phyloP scores from a whole-genome alignment of 306 rosid species.

The Dicorynia guianensis region DNA sequence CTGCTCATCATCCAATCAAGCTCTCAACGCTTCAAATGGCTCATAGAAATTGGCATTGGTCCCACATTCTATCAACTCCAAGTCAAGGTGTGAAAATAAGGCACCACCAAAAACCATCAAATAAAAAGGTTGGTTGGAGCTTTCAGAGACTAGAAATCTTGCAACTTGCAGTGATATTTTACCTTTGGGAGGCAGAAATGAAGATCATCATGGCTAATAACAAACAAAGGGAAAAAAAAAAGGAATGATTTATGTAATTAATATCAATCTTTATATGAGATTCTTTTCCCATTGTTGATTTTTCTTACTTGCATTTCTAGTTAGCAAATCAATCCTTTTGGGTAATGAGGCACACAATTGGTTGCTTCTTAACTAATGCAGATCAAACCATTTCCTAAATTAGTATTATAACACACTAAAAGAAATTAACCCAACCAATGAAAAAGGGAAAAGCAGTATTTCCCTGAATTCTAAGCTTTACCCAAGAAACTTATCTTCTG shows the following conservation, averaged over 20 bases:
- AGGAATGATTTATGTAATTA: neutral
- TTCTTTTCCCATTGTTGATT: too few species aligned
- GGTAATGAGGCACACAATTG: slow-evolving; percentile 34
- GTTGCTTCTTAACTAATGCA: slow-evolving; percentile 32
- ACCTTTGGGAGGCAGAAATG: neutral
- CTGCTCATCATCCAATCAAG: slow-evolving; percentile 40
- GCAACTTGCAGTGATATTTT: slow-evolving; percentile 1
- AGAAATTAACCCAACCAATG: neutral
- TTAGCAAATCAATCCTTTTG: slow-evolving; percentile 27
- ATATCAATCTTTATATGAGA: too few species aligned
- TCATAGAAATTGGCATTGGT: slow-evolving; percentile 47
- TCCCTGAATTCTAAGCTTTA: too few species aligned
- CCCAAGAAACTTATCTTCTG: too few species aligned
- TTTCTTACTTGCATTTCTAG: neutral
- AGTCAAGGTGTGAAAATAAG: slow-evolving; percentile 42
- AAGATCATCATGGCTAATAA: too few species aligned
- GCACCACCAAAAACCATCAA: slow-evolving; percentile 42
- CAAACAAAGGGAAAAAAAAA: too few species aligned
- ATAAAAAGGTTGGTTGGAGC: slow-evolving; percentile 35
- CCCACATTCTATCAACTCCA: slow-evolving; percentile 47
- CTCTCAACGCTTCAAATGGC: slow-evolving; percentile 7
- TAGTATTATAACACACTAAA: neutral
- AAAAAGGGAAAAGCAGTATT: too few species aligned
- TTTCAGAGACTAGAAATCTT: neutral
- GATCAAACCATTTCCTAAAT: slow-evolving; percentile 1